These are phyloP conservation scores for Exophiala alcalophila DNA, from an alignment of 2,329 filamentous ascomycete genomes.

Conservation along the genomic window DNA sequence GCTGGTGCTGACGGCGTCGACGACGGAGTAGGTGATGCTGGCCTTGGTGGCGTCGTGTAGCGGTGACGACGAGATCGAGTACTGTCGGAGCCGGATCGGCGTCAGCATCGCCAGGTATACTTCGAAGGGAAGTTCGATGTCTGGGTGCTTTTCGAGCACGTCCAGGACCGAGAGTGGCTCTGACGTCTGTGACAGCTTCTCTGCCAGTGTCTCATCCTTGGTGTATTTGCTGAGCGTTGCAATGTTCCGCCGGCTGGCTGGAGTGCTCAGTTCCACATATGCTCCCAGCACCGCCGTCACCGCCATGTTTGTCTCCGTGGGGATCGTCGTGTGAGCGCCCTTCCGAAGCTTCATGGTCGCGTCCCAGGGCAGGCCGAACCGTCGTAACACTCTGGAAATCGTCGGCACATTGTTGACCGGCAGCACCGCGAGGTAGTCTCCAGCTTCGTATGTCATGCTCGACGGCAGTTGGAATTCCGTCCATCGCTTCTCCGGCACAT, in stretches of 20 bases:
- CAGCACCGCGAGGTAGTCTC: conserved; percentile 73
- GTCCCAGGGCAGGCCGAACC: conserved; percentile 68
- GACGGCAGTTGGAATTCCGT: conserved; percentile 67
- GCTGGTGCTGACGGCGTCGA: conserved; percentile 45
- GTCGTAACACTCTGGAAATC: conserved; percentile 61
- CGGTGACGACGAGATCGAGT: conserved; percentile 75
- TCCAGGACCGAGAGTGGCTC: conserved; percentile 52
- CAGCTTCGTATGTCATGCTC: conserved; percentile 64
- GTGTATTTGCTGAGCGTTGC: conserved; percentile 17
- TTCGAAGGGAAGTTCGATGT: conserved; percentile 60
- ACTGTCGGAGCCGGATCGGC: conserved; percentile 74
- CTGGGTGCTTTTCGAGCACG: conserved; percentile 62
- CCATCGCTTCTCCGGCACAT: conserved; percentile 58
- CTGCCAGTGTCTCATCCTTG: conserved; percentile 16
- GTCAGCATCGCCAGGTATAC: conserved; percentile 70
- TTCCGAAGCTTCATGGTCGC: conserved; percentile 60
- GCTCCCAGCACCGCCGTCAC: conserved; percentile 63
- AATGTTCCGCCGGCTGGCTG: conserved; percentile 61
- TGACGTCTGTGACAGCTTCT: conserved; percentile 4
- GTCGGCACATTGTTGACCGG: conserved; percentile 65
- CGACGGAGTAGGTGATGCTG: conserved; percentile 67
- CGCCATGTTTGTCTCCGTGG: conserved; percentile 56
- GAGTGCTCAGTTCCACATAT: conserved; percentile 71
- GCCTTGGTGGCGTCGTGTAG: conserved; percentile 56
- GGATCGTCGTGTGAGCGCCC: conserved; percentile 53